Percentiles rank a stretch among this genome's conserved stretches.
Conservation (phyloP, 2,329 filamentous ascomycete species). For the Paecilomyces sp. region DNA sequence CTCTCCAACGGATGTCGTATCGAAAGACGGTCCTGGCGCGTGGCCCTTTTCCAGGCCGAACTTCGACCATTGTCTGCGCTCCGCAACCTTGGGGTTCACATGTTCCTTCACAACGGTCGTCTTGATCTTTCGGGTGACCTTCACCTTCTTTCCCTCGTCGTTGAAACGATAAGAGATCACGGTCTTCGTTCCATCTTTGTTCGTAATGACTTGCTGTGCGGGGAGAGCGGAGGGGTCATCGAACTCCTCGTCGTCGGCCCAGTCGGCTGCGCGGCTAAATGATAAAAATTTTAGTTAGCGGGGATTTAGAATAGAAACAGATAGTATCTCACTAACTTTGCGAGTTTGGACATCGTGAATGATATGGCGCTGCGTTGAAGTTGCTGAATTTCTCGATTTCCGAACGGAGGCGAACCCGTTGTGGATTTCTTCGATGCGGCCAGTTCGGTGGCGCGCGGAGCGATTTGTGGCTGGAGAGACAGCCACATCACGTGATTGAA, state of each 20-base stretch:
- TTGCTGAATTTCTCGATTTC: constrained; percentile 34
- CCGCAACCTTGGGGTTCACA: constrained; percentile 93
- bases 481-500: constrained; percentile 10
- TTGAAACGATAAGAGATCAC: constrained; percentile 84
- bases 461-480: constrained; percentile 22
- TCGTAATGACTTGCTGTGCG: constrained; percentile 78
- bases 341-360: constrained; percentile 40
- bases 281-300: constrained; percentile 14
- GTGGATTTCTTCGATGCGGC: constrained; percentile 32
- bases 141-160: constrained; percentile 91
- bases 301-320: neutral
- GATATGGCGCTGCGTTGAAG: constrained; percentile 17
- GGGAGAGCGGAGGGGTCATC: constrained; percentile 82
- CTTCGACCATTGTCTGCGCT: constrained; percentile 88
- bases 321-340: constrained; percentile 31
- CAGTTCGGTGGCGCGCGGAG: constrained; percentile 24
- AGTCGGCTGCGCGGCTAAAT: constrained; percentile 58
- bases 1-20: constrained; percentile 90
- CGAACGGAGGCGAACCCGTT: constrained; percentile 32
- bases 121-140: constrained; percentile 92
- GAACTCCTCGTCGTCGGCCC: constrained; percentile 87
- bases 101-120: constrained; percentile 85
- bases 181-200: constrained; percentile 98
- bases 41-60: constrained; percentile 89
- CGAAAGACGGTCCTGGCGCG: constrained; percentile 68